Evolutionary conservation across 768 basidiomycete species (phyloP).

Genomic region (Rhodotorula kratochvilovae): DNA sequence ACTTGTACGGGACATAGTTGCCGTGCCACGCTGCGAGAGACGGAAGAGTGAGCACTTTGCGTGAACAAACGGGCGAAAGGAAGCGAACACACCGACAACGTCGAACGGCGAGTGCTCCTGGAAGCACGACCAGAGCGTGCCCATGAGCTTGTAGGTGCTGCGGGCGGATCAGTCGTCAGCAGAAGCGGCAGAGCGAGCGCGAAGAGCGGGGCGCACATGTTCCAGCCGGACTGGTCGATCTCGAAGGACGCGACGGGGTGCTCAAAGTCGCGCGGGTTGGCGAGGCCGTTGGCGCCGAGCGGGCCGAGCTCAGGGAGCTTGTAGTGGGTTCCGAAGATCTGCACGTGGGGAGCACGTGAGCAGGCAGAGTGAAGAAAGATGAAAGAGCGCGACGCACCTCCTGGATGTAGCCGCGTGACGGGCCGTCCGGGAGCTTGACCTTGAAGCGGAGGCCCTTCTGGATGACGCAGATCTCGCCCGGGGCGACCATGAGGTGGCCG

Average conservation of each 20-base stretch:
- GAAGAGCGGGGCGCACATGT: slow-evolving; percentile 45
- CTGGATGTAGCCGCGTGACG: slow-evolving; percentile 55
- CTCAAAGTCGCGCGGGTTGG: slow-evolving; percentile 61
- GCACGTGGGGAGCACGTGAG: slow-evolving; percentile 55
- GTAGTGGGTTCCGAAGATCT: slow-evolving; percentile 63
- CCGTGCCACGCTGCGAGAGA: slow-evolving; percentile 23
- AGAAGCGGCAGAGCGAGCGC: too few relatives aligned
- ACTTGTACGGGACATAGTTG: slow-evolving; percentile 60
- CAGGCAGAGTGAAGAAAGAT: neutral
- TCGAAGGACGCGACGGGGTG: slow-evolving; percentile 63
- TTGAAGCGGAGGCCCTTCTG: slow-evolving; percentile 67
- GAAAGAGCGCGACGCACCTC: neutral
- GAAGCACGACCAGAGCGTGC: slow-evolving; percentile 27
- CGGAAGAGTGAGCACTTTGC: neutral
- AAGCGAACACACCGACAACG: slow-evolving; percentile 54
- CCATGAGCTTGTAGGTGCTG: slow-evolving; percentile 53
- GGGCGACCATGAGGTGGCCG: slow-evolving; percentile 52
- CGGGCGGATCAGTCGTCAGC: too few relatives aligned
- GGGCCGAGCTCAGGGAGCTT: slow-evolving; percentile 63
- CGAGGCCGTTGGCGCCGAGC: slow-evolving; percentile 63
- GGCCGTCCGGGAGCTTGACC: slow-evolving; percentile 50
- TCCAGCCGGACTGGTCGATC: slow-evolving; percentile 62
- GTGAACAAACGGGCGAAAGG: neutral
- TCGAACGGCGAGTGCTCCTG: slow-evolving; percentile 57
- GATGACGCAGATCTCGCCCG: slow-evolving; percentile 63